Evolutionary conservation across 2,329 filamentous ascomycete genomes (phyloP).

Genomic region (Monilinia fructicola): DNA sequence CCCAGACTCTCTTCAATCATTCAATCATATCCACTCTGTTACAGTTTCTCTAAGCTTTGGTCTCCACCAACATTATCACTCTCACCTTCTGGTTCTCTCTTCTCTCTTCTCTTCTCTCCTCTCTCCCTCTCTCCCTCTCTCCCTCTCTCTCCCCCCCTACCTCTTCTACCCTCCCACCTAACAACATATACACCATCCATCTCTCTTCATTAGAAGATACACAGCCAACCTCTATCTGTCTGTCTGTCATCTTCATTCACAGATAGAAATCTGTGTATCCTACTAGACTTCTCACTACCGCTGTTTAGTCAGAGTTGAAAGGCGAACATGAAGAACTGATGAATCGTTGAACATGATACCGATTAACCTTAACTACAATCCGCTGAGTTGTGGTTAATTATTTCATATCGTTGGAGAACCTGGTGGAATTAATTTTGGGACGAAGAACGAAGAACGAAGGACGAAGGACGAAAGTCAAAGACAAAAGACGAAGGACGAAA

Average conservation of each 20-base stretch:
- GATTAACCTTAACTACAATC: slow-evolving; percentile 6
- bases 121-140: too few species aligned
- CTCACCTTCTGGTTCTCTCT: background rate
- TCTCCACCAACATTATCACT: slow-evolving; percentile 1
- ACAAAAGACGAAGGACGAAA: background rate
- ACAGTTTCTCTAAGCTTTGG: slow-evolving; percentile 4
- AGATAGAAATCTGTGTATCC: background rate
- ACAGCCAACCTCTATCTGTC: background rate
- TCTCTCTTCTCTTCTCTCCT: background rate
- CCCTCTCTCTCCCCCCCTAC: background rate
- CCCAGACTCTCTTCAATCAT: slow-evolving; percentile 15
- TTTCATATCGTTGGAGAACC: background rate
- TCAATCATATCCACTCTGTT: slow-evolving; percentile 13
- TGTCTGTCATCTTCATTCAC: slow-evolving; percentile 2
- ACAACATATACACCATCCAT: background rate
- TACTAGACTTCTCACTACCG: background rate
- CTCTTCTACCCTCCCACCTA: background rate
- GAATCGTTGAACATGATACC: slow-evolving; percentile 19
- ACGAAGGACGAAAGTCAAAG: background rate
- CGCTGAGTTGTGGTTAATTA: slow-evolving; percentile 17
- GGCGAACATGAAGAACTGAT: slow-evolving; percentile 4
- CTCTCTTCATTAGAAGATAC: background rate
- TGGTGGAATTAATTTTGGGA: background rate
- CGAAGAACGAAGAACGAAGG: background rate
- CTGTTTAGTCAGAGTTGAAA: background rate